Conservation (phyloP, 148 eudicot species). For the Selenicereus undatus region DNA sequence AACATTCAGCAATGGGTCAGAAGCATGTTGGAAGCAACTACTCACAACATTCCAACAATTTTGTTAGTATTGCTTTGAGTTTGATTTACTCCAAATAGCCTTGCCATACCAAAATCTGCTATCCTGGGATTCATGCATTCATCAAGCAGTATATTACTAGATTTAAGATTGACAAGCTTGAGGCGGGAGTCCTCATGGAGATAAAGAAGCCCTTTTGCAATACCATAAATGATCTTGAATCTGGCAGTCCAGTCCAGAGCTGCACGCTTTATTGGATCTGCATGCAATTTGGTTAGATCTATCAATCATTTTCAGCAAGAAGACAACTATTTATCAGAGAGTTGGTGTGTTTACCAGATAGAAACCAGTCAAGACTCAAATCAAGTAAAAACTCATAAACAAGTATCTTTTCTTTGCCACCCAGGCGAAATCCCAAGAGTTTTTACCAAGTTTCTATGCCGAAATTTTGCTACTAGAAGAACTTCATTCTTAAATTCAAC, state of each 20-base stretch:
- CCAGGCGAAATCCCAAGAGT: constrained; percentile 18
- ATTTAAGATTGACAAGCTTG: background rate
- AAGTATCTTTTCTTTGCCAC: constrained; percentile 17
- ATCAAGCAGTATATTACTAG: too few relatives aligned
- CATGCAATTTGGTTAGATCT: too few relatives aligned
- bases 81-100: too few relatives aligned
- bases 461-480: constrained; percentile 23
- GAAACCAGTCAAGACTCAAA: constrained; percentile 18
- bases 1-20: too few relatives aligned
- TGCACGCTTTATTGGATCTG: constrained; percentile 18
- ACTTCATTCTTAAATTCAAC: constrained; percentile 26
- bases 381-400: constrained; percentile 22
- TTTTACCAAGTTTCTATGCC: constrained; percentile 22
- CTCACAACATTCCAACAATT: too few relatives aligned
- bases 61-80: too few relatives aligned
- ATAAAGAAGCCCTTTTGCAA: constrained; percentile 20
- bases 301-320: background rate
- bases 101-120: too few relatives aligned
- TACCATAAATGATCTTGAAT: constrained; percentile 12
- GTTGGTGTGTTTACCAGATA: background rate
- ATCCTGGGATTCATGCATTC: too few relatives aligned
- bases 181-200: constrained; percentile 18
- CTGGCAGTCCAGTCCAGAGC: constrained; percentile 14
- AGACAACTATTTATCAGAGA: background rate
- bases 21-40: too few relatives aligned